Base-by-base conservation (phyloP, 2,329 filamentous ascomycete species). In the Epichloe coenophiala region DNA sequence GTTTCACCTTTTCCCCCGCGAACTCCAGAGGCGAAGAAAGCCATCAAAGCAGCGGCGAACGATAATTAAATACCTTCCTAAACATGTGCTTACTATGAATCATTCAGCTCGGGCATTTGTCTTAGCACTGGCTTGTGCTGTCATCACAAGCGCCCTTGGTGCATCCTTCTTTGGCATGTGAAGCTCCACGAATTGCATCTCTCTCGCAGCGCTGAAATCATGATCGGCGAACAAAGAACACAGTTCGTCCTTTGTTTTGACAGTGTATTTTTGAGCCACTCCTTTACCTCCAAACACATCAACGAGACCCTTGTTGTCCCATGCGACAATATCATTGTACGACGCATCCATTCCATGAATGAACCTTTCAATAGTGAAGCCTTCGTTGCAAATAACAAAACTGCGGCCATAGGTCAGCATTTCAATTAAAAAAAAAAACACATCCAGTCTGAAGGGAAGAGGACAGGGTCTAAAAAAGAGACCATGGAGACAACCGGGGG, bases 281-380 rank as follows among this genome's bases (percentile, higher is more conserved):
- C 76, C 71, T 33, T 75, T 71, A 1, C 77, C 84, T 42, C 86
- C 84, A 61, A 93, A 88, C 0, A 80, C 78, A 4, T 73, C 71
- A 2, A 86, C 76, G 0, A 89, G 67, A 19, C 81, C 78, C 63
- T 79, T 80, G 71, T 83, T 86, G 47, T 83, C 74, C 89, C 89
- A 95, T 11, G 71, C 65, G 52, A 78, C 74, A 51, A 95, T 82
- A 61, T 95, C 86, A 62, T 95, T 95, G 71, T 95, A 95, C 27
- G 63, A 64, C 35, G 79, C 86, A 8, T 89, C 73, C 80, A 84
- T 84, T 49, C 88, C 88, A 66, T 95, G 88, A 60, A 95, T 94
- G 64, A 80, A 86, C 33, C 89, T 81, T 69, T 95, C 89, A 63
- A 94, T 93, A 9, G 88, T 93, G 69, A 86, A 95, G 11, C 89